phyloP scores from a whole-genome alignment of 2,329 filamentous ascomycete genomes.

The Grosmannia clavigera region DNA sequence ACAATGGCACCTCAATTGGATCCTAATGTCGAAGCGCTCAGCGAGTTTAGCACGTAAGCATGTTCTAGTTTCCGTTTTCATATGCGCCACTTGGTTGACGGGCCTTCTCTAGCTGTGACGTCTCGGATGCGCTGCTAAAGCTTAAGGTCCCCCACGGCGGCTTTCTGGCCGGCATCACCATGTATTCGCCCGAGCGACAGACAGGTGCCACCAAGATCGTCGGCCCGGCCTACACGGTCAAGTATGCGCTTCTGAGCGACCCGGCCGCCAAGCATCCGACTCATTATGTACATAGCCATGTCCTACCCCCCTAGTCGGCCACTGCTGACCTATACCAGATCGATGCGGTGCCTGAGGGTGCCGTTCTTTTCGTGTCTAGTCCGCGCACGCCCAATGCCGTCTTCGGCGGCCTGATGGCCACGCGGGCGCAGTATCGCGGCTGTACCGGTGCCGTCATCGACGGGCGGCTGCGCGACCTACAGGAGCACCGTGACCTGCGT shows the following conservation, averaged over 20 bases:
- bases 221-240: conserved; percentile 42
- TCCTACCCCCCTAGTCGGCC: background rate
- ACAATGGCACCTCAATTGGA: conserved; percentile 6
- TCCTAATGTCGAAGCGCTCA: conserved; percentile 19
- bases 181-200: conserved; percentile 41
- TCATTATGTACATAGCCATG: conserved; percentile 29
- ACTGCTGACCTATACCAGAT: conserved; percentile 23
- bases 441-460: conserved; percentile 39
- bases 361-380: conserved; percentile 37
- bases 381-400: conserved; percentile 36
- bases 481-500: conserved; percentile 36
- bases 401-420: conserved; percentile 42
- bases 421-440: conserved; percentile 28
- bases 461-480: conserved; percentile 37
- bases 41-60: conserved; percentile 22
- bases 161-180: conserved; percentile 39
- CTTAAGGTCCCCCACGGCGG: conserved; percentile 35
- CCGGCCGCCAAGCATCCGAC: conserved; percentile 29
- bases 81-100: background rate
- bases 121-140: conserved; percentile 39
- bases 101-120: conserved; percentile 27
- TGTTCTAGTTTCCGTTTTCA: background rate
- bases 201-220: conserved; percentile 38
- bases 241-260: conserved; percentile 34
- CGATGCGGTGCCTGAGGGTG: conserved; percentile 31